Percentiles rank a stretch among this genome's conserved stretches.
Conservation (phyloP, 345 rosid genomes). For the Brassica napus region DNA sequence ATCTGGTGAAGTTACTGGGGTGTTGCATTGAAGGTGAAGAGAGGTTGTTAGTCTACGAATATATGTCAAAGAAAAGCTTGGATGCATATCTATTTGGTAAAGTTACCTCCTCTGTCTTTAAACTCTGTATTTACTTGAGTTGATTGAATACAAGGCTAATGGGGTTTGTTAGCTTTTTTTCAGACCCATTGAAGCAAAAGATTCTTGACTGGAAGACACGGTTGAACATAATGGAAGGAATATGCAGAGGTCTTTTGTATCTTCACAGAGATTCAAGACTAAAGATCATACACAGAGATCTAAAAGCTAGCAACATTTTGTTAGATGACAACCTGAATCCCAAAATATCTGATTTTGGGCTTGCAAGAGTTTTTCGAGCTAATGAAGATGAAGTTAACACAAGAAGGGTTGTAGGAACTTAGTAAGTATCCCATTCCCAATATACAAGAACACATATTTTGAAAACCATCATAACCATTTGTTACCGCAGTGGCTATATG, state of each 20-base stretch:
- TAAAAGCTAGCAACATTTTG: conserved; percentile 52
- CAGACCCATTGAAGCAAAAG: conserved; percentile 36
- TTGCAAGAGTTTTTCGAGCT: conserved; percentile 44
- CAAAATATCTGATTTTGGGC: conserved; percentile 53
- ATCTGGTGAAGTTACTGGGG: conserved; percentile 60
- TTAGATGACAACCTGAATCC: conserved; percentile 54
- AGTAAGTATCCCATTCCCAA: conserved; percentile 33
- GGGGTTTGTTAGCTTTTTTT: neutral
- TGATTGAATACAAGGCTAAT: neutral
- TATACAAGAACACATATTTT: neutral
- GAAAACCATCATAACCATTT: neutral
- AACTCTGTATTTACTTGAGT: neutral
- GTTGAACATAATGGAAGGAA: conserved; percentile 49
- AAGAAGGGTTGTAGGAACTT: conserved; percentile 52
- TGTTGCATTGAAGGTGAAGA: conserved; percentile 64
- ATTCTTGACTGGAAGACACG: conserved; percentile 47
- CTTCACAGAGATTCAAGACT: conserved; percentile 58
- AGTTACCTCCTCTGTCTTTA: conserved; percentile 8
- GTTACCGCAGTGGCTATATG: conserved; percentile 50
- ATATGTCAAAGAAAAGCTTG: conserved; percentile 47
- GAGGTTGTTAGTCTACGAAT: conserved; percentile 58
- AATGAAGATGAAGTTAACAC: conserved; percentile 51
- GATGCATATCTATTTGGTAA: conserved; percentile 48
- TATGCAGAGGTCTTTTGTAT: conserved; percentile 50
- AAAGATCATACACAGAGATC: conserved; percentile 52